Percentiles rank a stretch among this genome's conserved stretches.
These are phyloP conservation scores for Petunia secreta DNA, from an alignment of 257 asterid genomes.

Conservation along the genomic window DNA sequence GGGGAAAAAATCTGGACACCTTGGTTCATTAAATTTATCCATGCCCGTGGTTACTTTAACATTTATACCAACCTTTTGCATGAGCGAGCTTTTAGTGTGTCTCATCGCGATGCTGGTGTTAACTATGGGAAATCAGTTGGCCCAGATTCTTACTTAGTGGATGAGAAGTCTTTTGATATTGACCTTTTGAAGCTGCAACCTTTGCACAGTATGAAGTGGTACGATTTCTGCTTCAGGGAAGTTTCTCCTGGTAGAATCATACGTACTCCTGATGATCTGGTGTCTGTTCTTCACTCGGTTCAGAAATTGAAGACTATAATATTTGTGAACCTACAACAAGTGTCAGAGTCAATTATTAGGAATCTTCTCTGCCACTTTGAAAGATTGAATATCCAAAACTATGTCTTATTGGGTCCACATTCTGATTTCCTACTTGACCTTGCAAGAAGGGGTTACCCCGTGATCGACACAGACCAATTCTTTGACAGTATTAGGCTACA, in stretches of 20 bases:
- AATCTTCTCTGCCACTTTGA: constrained; percentile 89
- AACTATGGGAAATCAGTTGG: constrained; percentile 88
- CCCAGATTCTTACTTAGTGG: constrained; percentile 78
- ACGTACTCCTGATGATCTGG: constrained; percentile 56
- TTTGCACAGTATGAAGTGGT: constrained; percentile 75
- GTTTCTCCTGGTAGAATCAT: constrained; percentile 57
- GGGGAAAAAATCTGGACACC: constrained; percentile 99
- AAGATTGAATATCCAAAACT: constrained; percentile 64
- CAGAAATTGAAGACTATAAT: constrained; percentile 58
- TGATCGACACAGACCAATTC: constrained; percentile 58
- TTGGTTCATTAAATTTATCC: constrained; percentile 93
- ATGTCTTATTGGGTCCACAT: constrained; percentile 61
- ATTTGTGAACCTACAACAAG: constrained; percentile 59
- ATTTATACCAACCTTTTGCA: constrained; percentile 75
- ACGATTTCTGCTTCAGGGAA: constrained; percentile 78
- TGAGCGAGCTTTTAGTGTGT: constrained; percentile 79
- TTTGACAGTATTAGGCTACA: constrained; percentile 42
- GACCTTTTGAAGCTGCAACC: constrained; percentile 61
- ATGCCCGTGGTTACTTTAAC: constrained; percentile 79
- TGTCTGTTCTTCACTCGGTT: constrained; percentile 51
- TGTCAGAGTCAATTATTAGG: constrained; percentile 51
- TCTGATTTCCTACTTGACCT: constrained; percentile 69
- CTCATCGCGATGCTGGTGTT: constrained; percentile 95
- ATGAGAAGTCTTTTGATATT: constrained; percentile 50
- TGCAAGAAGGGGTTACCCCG: constrained; percentile 83